These are phyloP conservation scores for Acanthamoeba sp. DNA, from an alignment of 208 protist genomes.

Conservation along the genomic window DNA sequence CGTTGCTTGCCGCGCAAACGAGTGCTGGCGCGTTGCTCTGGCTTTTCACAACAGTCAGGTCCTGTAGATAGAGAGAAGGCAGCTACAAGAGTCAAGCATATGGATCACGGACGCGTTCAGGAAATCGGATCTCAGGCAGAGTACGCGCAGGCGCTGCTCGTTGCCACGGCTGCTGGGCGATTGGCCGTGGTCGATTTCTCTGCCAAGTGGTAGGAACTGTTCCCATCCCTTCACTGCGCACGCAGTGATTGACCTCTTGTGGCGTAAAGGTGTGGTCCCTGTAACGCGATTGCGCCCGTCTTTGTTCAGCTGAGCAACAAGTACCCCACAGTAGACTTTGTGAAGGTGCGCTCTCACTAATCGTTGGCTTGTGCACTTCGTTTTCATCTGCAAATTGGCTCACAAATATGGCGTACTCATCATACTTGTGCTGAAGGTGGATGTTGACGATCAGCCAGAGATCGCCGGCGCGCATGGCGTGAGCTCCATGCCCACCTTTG, in stretches of 20 bases:
- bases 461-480: constrained; percentile 77
- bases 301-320: constrained; percentile 80
- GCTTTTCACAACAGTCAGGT: background rate
- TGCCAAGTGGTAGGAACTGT: constrained; percentile 76
- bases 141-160: constrained; percentile 36
- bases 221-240: background rate
- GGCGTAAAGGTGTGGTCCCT: constrained; percentile 86
- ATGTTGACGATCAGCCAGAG: constrained; percentile 74
- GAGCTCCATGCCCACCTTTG: constrained; percentile 87
- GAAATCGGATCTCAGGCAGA: constrained; percentile 4
- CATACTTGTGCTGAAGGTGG: background rate
- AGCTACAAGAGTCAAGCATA: background rate
- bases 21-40: background rate
- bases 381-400: background rate
- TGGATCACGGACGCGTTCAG: constrained; percentile 50
- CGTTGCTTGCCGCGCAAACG: background rate
- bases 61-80: background rate
- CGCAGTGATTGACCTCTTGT: background rate
- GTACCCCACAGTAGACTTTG: constrained; percentile 77
- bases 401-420: background rate
- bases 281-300: constrained; percentile 85
- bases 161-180: constrained; percentile 60
- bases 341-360: constrained; percentile 77
- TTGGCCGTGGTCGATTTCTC: constrained; percentile 86
- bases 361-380: background rate